Conservation (phyloP, 495 filamentous ascomycete genomes). For the Annulohypoxylon nitens region DNA sequence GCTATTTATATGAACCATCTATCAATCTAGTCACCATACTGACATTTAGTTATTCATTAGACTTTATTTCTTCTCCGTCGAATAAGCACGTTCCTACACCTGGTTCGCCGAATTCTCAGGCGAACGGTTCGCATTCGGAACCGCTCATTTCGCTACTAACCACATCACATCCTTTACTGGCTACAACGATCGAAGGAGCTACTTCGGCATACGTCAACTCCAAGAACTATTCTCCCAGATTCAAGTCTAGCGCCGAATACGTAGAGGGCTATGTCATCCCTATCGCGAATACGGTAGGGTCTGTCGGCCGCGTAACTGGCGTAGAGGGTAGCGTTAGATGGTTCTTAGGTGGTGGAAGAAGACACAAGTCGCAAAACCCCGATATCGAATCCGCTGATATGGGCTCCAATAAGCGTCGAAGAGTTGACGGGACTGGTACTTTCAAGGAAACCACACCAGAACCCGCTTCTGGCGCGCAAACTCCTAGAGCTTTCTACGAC, state of each 20-base stretch:
- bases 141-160: constrained; percentile 85
- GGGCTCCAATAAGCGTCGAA: constrained; percentile 73
- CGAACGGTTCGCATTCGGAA: constrained; percentile 64
- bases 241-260: constrained; percentile 85
- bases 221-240: constrained; percentile 87
- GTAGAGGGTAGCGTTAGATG: constrained; percentile 85
- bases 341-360: constrained; percentile 70
- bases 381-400: constrained; percentile 59
- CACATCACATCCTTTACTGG: constrained; percentile 81
- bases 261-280: constrained; percentile 87
- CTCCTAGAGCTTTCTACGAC: constrained; percentile 46
- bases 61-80: constrained; percentile 69
- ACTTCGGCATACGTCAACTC: constrained; percentile 83
- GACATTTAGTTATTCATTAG: constrained; percentile 52
- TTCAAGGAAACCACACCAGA: constrained; percentile 51
- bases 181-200: constrained; percentile 83
- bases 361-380: constrained; percentile 55
- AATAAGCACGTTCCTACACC: constrained; percentile 57
- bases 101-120: constrained; percentile 45
- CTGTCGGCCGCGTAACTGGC: constrained; percentile 82
- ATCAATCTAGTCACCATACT: constrained; percentile 51
- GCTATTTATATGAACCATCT: constrained; percentile 1
- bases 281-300: constrained; percentile 84
- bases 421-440: constrained; percentile 60
- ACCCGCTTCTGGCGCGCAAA: constrained; percentile 48